These are phyloP conservation scores for Vigna trinervia DNA, from an alignment of 306 rosid species.

Conservation along the genomic window DNA sequence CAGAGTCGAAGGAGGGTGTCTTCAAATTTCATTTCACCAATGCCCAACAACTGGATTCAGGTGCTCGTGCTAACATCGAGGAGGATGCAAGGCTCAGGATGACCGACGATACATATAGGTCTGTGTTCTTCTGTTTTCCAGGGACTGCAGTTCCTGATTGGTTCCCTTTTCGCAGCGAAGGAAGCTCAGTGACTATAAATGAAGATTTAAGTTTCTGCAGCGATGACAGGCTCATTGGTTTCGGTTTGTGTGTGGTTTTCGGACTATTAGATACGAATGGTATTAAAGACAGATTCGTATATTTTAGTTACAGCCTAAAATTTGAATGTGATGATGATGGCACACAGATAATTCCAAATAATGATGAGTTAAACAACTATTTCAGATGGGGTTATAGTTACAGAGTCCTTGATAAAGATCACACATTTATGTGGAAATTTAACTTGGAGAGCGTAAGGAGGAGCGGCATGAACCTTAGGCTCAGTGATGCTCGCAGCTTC, in stretches of 20 bases:
- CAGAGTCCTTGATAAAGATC: too few species aligned
- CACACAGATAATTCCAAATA: too few species aligned
- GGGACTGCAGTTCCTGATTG: conserved; percentile 44
- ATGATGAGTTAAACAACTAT: too few species aligned
- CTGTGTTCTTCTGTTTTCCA: conserved; percentile 41
- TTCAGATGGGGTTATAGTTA: too few species aligned
- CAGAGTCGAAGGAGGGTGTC: background rate
- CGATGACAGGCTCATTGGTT: too few species aligned
- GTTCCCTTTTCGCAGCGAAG: conserved; percentile 24
- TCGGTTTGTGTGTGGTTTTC: too few species aligned
- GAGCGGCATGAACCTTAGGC: background rate
- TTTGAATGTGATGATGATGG: too few species aligned
- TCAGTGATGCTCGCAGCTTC: background rate
- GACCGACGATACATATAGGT: background rate
- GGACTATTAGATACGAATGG: too few species aligned
- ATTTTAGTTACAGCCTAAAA: too few species aligned
- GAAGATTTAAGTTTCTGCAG: too few species aligned
- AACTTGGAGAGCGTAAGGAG: background rate
- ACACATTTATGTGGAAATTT: too few species aligned
- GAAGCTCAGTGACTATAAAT: background rate
- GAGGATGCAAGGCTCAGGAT: conserved; percentile 35
- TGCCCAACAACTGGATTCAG: conserved; percentile 33
- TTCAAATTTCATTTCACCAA: conserved; percentile 44
- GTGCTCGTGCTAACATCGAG: conserved; percentile 8
- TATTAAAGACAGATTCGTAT: too few species aligned